A percentile compares a stretch with the other conserved stretches of the same genome.
These are phyloP conservation scores for Leccinum sublutescens DNA, from an alignment of 768 basidiomycete genomes.

Conservation along the genomic window DNA sequence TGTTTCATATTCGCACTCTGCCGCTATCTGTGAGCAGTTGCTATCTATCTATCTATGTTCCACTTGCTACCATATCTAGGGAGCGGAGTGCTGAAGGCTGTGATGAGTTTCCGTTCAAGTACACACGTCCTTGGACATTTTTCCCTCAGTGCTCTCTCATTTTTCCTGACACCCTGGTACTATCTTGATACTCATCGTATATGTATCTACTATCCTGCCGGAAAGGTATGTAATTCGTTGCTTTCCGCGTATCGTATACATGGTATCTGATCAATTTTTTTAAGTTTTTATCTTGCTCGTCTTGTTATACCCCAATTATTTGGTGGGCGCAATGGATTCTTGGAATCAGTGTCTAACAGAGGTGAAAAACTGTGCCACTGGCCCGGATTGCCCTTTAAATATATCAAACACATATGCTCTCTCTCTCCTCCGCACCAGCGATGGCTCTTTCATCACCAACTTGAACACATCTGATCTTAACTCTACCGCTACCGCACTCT, in stretches of 20 bases:
- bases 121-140: too few species aligned
- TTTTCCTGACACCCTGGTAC: too few species aligned
- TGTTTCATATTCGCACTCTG: too few species aligned
- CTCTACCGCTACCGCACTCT: slow-evolving; percentile 11
- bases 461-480: background rate
- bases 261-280: slow-evolving; percentile 2
- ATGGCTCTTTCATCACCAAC: background rate
- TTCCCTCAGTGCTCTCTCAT: too few species aligned
- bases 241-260: background rate
- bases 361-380: background rate
- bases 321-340: slow-evolving; percentile 4
- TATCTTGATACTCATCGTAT: too few species aligned
- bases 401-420: slow-evolving; percentile 10
- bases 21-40: too few species aligned
- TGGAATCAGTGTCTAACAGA: slow-evolving; percentile 13
- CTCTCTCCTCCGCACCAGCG: slow-evolving; percentile 15
- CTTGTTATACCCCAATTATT: background rate
- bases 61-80: too few species aligned
- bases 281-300: slow-evolving; percentile 1
- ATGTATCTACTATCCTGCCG: background rate
- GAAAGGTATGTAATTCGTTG: slow-evolving; percentile 3
- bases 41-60: too few species aligned
- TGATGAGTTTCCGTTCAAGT: too few species aligned
- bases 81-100: too few species aligned
- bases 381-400: slow-evolving; percentile 3